Conservation (phyloP, 495 filamentous ascomycete genomes). For the Aspergillus funiculosus region DNA sequence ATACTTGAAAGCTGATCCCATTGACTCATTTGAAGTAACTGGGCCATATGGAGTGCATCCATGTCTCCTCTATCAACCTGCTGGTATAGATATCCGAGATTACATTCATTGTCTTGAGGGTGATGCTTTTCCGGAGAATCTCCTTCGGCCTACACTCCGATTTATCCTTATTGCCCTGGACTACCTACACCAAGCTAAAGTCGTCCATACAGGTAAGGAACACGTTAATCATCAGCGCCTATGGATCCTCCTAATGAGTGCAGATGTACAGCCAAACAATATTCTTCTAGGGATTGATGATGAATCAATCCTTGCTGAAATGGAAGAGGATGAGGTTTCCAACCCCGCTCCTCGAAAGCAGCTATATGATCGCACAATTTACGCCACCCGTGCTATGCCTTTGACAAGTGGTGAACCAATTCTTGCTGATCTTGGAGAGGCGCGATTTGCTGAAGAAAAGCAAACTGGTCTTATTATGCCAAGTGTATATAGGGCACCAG, state of each 20-base stretch:
- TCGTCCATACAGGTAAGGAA: constrained; percentile 40
- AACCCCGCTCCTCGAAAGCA: constrained; percentile 23
- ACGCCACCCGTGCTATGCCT: constrained; percentile 20
- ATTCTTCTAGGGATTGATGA: constrained; percentile 23
- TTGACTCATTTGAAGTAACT: constrained; percentile 34
- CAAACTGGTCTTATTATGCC: constrained; percentile 29
- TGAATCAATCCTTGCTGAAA: constrained; percentile 16
- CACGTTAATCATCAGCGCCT: background rate
- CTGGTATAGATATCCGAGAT: constrained; percentile 28
- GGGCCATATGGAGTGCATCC: constrained; percentile 37
- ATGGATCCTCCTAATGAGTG: background rate
- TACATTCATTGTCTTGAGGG: constrained; percentile 19
- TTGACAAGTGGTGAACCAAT: constrained; percentile 17
- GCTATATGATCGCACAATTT: constrained; percentile 18
- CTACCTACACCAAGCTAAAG: constrained; percentile 33
- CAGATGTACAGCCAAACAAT: constrained; percentile 26
- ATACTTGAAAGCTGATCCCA: constrained; percentile 19
- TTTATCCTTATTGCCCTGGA: constrained; percentile 36
- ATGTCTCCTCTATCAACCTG: constrained; percentile 38
- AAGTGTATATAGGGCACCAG: constrained; percentile 34
- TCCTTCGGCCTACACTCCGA: constrained; percentile 25
- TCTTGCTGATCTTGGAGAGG: constrained; percentile 27
- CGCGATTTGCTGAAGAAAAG: constrained; percentile 13
- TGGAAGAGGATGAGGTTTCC: constrained; percentile 21
- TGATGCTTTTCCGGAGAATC: constrained; percentile 12